Conservation (phyloP, 257 asterid species). For the Ballota nigra region DNA sequence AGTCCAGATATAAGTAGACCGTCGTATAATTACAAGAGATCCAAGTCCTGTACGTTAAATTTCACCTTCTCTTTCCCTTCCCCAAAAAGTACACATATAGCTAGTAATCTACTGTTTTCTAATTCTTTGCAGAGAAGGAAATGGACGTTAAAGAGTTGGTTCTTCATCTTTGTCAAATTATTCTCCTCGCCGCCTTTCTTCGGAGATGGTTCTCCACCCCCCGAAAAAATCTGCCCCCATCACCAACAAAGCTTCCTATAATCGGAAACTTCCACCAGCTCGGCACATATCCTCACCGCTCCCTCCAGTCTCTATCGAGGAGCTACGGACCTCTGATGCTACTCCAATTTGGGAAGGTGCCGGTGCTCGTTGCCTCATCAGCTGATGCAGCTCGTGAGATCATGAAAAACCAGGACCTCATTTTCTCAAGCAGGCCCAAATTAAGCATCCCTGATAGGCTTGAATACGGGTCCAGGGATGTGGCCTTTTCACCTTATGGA, state of each 20-base stretch:
- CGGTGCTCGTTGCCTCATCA: constrained; percentile 42
- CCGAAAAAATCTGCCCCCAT: constrained; percentile 30
- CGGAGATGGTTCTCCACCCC: background rate
- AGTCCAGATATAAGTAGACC: too few relatives aligned
- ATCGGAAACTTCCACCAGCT: constrained; percentile 46
- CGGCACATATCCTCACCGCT: constrained; percentile 41
- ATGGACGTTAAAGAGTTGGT: background rate
- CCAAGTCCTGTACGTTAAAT: too few relatives aligned
- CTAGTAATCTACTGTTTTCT: too few relatives aligned
- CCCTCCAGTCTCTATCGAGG: constrained; percentile 31
- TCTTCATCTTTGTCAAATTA: background rate
- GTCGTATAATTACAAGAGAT: too few relatives aligned
- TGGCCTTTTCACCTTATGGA: constrained; percentile 37
- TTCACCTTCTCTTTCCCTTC: too few relatives aligned
- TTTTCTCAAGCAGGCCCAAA: constrained; percentile 42
- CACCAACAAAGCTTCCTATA: constrained; percentile 44
- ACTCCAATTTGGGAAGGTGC: constrained; percentile 41
- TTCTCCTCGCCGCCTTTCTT: background rate
- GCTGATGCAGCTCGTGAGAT: constrained; percentile 33
- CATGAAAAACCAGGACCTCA: constrained; percentile 38
- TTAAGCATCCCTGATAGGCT: constrained; percentile 20
- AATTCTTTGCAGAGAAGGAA: too few relatives aligned
- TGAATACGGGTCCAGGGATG: constrained; percentile 25
- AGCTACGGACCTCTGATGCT: constrained; percentile 44
- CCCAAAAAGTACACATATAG: too few relatives aligned